Conservation (phyloP, 2,329 filamentous ascomycete species). For the Botryosphaeria dothidea region DNA sequence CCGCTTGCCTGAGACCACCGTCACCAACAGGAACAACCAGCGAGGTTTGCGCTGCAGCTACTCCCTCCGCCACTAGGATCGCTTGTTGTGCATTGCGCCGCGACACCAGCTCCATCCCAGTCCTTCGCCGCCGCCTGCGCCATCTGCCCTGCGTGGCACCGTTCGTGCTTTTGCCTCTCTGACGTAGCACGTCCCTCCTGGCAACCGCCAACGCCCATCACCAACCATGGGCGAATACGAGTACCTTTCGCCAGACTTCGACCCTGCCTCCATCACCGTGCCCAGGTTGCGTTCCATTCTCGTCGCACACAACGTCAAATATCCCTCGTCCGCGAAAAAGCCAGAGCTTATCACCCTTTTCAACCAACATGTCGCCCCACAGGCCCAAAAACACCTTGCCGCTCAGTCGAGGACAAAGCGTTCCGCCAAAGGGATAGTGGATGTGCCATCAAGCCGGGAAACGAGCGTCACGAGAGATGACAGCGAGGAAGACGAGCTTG, state of each 20-base stretch:
- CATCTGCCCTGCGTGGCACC: background rate
- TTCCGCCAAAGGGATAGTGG: slow-evolving; percentile 80
- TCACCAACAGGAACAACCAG: background rate
- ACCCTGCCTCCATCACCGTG: slow-evolving; percentile 79
- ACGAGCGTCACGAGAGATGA: slow-evolving; percentile 61
- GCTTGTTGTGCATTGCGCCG: background rate
- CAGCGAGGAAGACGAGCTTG: slow-evolving; percentile 45
- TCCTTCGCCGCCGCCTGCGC: background rate
- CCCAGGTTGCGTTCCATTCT: slow-evolving; percentile 88
- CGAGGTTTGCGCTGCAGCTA: background rate
- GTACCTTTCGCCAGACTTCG: slow-evolving; percentile 86
- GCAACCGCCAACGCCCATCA: slow-evolving; percentile 3
- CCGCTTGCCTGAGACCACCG: slow-evolving; percentile 3
- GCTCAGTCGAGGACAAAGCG: slow-evolving; percentile 78
- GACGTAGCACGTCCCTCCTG: slow-evolving; percentile 15
- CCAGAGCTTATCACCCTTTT: slow-evolving; percentile 82
- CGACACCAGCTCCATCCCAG: background rate
- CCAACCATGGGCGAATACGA: slow-evolving; percentile 49
- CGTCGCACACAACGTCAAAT: slow-evolving; percentile 81
- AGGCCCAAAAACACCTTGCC: slow-evolving; percentile 73
- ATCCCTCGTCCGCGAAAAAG: slow-evolving; percentile 91
- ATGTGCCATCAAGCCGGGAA: slow-evolving; percentile 66
- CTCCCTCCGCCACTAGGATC: background rate
- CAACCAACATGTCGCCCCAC: slow-evolving; percentile 73
- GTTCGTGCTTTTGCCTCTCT: slow-evolving; percentile 5